Percentiles rank a stretch among this genome's conserved stretches.
These are phyloP conservation scores for Pyrenophora tritici-repentis DNA, from an alignment of 2,329 filamentous ascomycete genomes.

Conservation along the genomic window DNA sequence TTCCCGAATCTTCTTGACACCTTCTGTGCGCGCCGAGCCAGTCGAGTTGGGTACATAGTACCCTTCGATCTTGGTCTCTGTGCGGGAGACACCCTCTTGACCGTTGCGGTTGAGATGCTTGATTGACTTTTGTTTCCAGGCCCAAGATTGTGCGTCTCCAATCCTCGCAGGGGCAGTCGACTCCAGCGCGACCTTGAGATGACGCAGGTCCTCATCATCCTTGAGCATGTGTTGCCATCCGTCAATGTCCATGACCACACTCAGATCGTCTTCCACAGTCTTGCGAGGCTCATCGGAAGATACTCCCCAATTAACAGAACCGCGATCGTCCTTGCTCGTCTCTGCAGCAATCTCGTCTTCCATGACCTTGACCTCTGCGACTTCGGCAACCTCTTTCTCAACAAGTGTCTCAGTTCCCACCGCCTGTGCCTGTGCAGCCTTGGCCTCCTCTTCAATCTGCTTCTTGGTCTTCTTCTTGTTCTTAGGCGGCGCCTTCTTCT, in stretches of 20 bases:
- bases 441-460: constrained; percentile 65
- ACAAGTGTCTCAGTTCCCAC: constrained; percentile 47
- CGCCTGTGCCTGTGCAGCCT: constrained; percentile 42
- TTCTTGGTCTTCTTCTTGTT: constrained; percentile 81
- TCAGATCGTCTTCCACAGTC: constrained; percentile 69
- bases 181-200: constrained; percentile 59
- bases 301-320: constrained; percentile 64
- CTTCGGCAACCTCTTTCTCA: constrained; percentile 50
- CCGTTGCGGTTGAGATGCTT: constrained; percentile 69
- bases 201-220: constrained; percentile 68
- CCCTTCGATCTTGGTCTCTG: constrained; percentile 62
- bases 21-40: constrained; percentile 88
- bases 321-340: constrained; percentile 43
- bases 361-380: constrained; percentile 42
- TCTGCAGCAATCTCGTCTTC: constrained; percentile 37
- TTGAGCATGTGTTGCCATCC: constrained; percentile 72
- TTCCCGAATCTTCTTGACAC: constrained; percentile 92
- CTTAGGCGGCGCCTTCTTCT: constrained; percentile 52
- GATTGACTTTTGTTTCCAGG: constrained; percentile 73
- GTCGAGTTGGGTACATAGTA: constrained; percentile 85
- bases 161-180: constrained; percentile 55
- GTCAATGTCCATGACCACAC: constrained; percentile 69
- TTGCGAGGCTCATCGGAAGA: constrained; percentile 63
- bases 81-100: constrained; percentile 58
- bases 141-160: constrained; percentile 66